These are phyloP conservation scores for Pseudoturritis turrita DNA, from an alignment of 345 rosid species.

Conservation along the genomic window DNA sequence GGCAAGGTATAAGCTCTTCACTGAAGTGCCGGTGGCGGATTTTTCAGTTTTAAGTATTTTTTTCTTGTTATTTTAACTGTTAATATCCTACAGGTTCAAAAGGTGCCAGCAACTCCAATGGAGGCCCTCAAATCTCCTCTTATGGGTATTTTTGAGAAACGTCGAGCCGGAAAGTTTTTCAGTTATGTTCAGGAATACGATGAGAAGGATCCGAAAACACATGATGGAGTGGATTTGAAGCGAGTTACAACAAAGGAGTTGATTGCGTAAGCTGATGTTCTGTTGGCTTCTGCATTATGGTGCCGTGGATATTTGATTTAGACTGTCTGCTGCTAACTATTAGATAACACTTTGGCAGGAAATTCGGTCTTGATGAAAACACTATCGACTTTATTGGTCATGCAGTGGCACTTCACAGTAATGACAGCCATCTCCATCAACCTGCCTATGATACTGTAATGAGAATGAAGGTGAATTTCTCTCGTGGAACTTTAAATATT, in stretches of 20 bases:
- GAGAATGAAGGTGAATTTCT: conserved; percentile 82
- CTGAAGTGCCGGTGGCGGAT: not conserved
- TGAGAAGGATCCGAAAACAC: conserved; percentile 83
- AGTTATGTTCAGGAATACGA: conserved; percentile 79
- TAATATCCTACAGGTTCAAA: conserved; percentile 60
- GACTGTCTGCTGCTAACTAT: conserved; percentile 9
- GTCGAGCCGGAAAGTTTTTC: conserved; percentile 92
- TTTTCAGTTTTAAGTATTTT: not conserved
- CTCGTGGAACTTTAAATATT: not conserved
- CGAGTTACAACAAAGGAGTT: conserved; percentile 76
- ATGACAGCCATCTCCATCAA: conserved; percentile 68
- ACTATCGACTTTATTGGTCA: conserved; percentile 97
- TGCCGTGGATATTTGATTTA: not conserved
- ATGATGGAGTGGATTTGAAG: conserved; percentile 90
- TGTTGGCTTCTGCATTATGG: not conserved
- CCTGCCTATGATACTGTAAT: conserved; percentile 94
- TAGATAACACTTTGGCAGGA: conserved; percentile 45
- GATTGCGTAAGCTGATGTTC: conserved; percentile 63
- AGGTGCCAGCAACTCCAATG: conserved; percentile 95
- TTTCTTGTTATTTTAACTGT: not conserved
- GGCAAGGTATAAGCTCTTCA: conserved; percentile 64
- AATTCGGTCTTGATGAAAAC: conserved; percentile 79
- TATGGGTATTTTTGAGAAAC: conserved; percentile 98
- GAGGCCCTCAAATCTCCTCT: conserved; percentile 95
- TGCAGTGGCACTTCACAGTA: conserved; percentile 90